Percentiles rank a stretch among this genome's conserved stretches.
These are phyloP conservation scores for Malus sieversii DNA, from an alignment of 306 rosid genomes.

Conservation along the genomic window DNA sequence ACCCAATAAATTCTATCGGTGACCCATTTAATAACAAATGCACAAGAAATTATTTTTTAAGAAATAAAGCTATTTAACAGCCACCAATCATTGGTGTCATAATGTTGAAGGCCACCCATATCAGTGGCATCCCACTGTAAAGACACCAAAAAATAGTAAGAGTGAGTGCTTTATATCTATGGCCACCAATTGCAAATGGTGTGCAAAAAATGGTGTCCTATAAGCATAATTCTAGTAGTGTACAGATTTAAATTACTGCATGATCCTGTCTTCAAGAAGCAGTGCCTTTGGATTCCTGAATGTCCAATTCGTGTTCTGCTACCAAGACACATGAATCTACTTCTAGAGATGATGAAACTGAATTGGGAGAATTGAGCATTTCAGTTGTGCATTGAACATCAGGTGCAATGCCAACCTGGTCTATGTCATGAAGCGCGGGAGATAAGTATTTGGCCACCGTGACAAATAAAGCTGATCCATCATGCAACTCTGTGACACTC, in stretches of 20 bases:
- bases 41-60: too few species aligned
- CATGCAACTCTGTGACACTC: constrained; percentile 93
- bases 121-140: too few species aligned
- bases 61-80: too few species aligned
- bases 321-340: constrained; percentile 87
- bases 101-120: too few species aligned
- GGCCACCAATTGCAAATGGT: too few species aligned
- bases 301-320: constrained; percentile 84
- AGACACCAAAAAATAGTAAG: too few species aligned
- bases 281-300: constrained; percentile 68
- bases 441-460: constrained; percentile 92
- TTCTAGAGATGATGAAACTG: constrained; percentile 52
- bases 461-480: constrained; percentile 88
- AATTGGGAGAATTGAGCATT: constrained; percentile 47
- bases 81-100: too few species aligned
- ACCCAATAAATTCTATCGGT: too few species aligned
- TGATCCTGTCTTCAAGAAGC: constrained; percentile 53
- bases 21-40: too few species aligned
- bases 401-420: constrained; percentile 83
- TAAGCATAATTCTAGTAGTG: neutral
- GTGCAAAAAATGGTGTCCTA: too few species aligned
- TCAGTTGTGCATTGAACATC: constrained; percentile 94
- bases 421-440: constrained; percentile 88
- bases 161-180: too few species aligned
- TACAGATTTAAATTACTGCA: neutral